Evolutionary conservation across 1,139 yeast genomes (phyloP).

Genomic region (Nakaseomyces sp.): DNA sequence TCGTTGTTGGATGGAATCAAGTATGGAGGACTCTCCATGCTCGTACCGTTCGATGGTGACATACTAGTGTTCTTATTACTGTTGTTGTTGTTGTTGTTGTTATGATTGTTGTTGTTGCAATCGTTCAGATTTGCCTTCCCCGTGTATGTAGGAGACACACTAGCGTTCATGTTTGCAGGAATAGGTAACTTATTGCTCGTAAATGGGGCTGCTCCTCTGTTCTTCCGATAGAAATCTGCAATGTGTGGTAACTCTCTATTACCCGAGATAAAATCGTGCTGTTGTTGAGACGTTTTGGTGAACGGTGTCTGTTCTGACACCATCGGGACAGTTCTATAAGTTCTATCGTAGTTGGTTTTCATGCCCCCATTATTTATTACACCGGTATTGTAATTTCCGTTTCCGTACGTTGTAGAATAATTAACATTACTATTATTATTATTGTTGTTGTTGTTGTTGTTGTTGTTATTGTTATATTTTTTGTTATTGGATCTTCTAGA

Average conservation of each 20-base stretch:
- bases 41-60: too few species aligned
- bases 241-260: slow-evolving; percentile 2
- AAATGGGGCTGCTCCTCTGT: background rate
- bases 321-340: background rate
- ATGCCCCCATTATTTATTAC: background rate
- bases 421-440: background rate
- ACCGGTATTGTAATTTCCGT: background rate
- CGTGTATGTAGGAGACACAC: background rate
- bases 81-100: slow-evolving; percentile 2
- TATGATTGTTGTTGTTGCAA: background rate
- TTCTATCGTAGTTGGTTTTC: background rate
- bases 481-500: background rate
- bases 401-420: background rate
- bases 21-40: slow-evolving; percentile 2
- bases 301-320: background rate
- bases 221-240: slow-evolving; percentile 1
- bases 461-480: background rate
- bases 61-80: too few species aligned
- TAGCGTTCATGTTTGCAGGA: background rate
- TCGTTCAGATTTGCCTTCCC: background rate
- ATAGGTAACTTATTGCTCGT: background rate
- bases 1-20: background rate
- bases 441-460: background rate
- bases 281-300: background rate
- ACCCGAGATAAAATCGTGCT: background rate